Evolutionary conservation across 176 grass and related monocot genomes (phyloP).

Genomic region (Paspalum vaginatum): DNA sequence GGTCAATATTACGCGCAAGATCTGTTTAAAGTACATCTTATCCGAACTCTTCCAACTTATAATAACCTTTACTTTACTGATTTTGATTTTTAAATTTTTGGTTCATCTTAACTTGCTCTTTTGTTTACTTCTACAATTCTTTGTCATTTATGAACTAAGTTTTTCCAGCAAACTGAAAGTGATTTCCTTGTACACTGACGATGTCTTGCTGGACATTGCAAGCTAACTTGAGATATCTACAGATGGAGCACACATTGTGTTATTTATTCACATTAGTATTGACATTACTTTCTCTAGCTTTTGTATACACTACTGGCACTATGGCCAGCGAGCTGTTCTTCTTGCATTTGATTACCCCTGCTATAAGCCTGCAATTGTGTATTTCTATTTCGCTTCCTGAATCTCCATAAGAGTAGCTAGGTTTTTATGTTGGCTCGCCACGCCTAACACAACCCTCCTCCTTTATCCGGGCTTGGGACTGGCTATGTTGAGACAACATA

Average conservation of each 20-base stretch:
- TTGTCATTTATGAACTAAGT: neutral
- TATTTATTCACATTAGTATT: neutral
- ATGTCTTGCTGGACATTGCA: neutral
- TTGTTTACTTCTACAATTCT: neutral
- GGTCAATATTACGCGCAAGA: neutral
- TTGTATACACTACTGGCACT: neutral
- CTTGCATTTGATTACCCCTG: neutral
- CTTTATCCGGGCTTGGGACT: no score
- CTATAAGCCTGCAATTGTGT: neutral
- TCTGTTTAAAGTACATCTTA: neutral
- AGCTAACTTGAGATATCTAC: slow-evolving; percentile 5
- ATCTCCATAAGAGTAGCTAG: no score
- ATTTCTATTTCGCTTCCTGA: neutral
- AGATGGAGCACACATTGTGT: neutral
- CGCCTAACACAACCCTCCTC: no score
- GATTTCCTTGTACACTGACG: neutral
- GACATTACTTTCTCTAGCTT: neutral
- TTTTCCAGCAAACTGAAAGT: neutral
- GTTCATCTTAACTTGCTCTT: neutral
- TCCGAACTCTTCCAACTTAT: neutral
- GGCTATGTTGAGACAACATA: no score
- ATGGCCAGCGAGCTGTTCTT: neutral
- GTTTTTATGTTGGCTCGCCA: no score
- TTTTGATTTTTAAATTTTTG: neutral
- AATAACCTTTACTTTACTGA: neutral